Conservation (phyloP, 2,329 filamentous ascomycete species). For the Hymenoscyphus albidus region DNA sequence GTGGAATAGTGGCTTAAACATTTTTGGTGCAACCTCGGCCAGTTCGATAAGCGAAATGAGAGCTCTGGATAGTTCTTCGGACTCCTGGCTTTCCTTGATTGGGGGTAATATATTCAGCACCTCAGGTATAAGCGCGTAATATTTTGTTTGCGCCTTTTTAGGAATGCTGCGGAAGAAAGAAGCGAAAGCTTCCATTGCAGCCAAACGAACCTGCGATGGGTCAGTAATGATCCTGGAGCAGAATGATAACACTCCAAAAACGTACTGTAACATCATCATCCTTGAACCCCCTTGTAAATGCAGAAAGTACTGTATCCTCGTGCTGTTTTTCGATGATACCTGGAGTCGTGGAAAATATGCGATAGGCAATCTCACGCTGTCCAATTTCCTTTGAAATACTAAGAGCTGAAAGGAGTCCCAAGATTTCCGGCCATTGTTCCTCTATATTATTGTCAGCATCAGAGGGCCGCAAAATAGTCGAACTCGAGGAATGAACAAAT, state of each 20-base stretch:
- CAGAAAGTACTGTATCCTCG: slow-evolving; percentile 80
- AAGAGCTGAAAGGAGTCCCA: slow-evolving; percentile 80
- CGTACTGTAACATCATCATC: slow-evolving; percentile 76
- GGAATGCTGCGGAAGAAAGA: slow-evolving; percentile 88
- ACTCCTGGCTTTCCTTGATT: slow-evolving; percentile 86
- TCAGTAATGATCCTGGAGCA: slow-evolving; percentile 10
- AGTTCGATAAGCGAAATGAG: slow-evolving; percentile 90
- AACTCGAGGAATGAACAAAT: neutral
- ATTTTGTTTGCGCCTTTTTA: slow-evolving; percentile 87
- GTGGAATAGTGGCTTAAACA: slow-evolving; percentile 95
- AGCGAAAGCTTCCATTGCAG: slow-evolving; percentile 94
- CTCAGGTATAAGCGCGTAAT: slow-evolving; percentile 80
- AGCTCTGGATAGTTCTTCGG: slow-evolving; percentile 85
- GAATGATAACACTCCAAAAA: slow-evolving; percentile 4
- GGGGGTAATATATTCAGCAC: slow-evolving; percentile 93
- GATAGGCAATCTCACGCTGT: slow-evolving; percentile 87
- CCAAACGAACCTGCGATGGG: slow-evolving; percentile 68
- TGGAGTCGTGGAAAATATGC: slow-evolving; percentile 92
- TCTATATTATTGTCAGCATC: slow-evolving; percentile 44
- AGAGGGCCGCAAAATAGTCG: too few species aligned
- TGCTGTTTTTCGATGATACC: slow-evolving; percentile 96
- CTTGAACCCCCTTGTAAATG: slow-evolving; percentile 88
- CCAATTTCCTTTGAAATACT: slow-evolving; percentile 81
- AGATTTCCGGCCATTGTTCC: slow-evolving; percentile 84
- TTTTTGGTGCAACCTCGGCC: slow-evolving; percentile 89